Percentiles rank a stretch among this genome's conserved stretches.
Evolutionary conservation across 768 basidiomycete genomes (phyloP).

Genomic region (Stropharia rugosoannulata): DNA sequence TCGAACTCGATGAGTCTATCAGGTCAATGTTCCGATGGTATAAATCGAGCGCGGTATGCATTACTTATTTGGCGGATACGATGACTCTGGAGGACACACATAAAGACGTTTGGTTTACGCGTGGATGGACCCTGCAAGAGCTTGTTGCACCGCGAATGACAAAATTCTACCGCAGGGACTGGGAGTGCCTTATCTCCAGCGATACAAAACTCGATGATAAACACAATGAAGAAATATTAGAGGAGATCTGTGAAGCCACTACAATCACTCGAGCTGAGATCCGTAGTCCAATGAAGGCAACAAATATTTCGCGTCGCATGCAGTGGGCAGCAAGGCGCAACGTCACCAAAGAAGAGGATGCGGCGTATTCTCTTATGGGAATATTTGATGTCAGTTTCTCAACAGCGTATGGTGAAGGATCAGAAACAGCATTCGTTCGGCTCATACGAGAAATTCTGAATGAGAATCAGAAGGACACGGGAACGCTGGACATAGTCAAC

Average conservation of each 20-base stretch:
- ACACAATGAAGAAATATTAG: no score
- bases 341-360: neutral
- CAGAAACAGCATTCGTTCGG: neutral
- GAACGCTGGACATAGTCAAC: neutral
- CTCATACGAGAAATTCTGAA: neutral
- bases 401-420: neutral
- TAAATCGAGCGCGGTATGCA: neutral
- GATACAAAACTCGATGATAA: neutral
- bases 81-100: neutral
- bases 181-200: neutral
- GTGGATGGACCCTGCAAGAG: neutral
- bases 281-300: neutral
- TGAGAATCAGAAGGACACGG: neutral
- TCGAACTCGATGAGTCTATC: slow-evolving; percentile 1
- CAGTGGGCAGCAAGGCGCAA: slow-evolving; percentile 1
- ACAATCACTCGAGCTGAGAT: neutral
- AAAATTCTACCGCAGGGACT: neutral
- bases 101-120: neutral
- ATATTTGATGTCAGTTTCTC: slow-evolving; percentile 1
- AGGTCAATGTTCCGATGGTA: slow-evolving; percentile 2
- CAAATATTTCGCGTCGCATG: neutral
- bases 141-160: neutral
- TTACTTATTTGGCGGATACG: neutral
- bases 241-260: neutral
- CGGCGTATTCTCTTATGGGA: slow-evolving; percentile 1